Conservation (phyloP, 78 protist genomes). For the Mantamonas sphyraenae region DNA sequence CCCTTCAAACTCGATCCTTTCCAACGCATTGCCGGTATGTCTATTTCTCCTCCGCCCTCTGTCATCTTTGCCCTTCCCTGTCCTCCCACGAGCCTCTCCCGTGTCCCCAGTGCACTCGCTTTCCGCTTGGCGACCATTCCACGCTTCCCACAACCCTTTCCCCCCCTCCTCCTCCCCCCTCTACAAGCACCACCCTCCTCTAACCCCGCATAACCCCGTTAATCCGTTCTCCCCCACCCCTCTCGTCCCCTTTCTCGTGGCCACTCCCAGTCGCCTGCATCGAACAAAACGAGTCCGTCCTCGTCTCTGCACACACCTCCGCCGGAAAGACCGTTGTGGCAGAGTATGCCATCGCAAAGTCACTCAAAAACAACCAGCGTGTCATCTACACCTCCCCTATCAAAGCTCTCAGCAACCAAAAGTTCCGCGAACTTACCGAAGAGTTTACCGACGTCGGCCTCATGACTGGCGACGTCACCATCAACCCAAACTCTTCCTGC, state of each 20-base stretch:
- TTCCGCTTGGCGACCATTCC: no score
- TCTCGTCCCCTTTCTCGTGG: no score
- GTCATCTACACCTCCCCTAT: constrained; percentile 96
- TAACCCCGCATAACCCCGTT: no score
- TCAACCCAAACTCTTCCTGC: constrained; percentile 77
- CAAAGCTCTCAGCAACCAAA: constrained; percentile 91
- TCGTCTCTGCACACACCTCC: constrained; percentile 97
- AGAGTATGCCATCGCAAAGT: constrained; percentile 84
- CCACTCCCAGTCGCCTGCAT: constrained; percentile 15
- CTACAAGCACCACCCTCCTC: no score
- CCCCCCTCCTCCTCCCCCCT: no score
- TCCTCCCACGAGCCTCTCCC: no score
- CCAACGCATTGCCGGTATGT: no score
- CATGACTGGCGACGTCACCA: constrained; percentile 88
- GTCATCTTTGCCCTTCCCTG: no score
- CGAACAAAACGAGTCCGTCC: constrained; percentile 63
- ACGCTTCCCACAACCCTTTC: no score
- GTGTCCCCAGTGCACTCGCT: no score
- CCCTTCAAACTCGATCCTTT: constrained; percentile 47
- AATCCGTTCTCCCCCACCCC: no score
- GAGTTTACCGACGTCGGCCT: constrained; percentile 83
- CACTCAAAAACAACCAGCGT: constrained; percentile 47
- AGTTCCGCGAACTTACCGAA: constrained; percentile 78
- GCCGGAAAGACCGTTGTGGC: constrained; percentile 98
- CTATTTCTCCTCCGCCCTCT: no score